Evolutionary conservation across 805 yeast species (phyloP).

Genomic region (Ogataea paraovalis): DNA sequence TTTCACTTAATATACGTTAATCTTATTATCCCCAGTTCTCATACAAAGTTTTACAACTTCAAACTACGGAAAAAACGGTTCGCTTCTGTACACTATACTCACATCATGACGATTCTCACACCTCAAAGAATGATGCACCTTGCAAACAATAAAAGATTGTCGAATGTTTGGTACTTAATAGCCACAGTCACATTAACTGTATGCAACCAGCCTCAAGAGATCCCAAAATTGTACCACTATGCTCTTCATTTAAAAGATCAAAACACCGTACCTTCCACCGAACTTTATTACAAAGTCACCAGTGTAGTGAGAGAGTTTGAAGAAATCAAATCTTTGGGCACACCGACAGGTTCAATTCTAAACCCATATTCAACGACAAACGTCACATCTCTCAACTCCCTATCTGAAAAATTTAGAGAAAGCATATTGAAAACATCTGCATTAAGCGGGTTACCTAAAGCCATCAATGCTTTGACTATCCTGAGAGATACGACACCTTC

Average conservation of each 20-base stretch:
- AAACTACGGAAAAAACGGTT: not conserved
- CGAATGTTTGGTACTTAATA: constrained; percentile 65
- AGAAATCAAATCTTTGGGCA: constrained; percentile 16
- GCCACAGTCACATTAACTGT: constrained; percentile 81
- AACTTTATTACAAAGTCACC: constrained; percentile 13
- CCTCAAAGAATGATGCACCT: constrained; percentile 52
- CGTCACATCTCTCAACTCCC: constrained; percentile 1
- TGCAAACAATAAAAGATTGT: constrained; percentile 51
- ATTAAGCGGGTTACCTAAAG: constrained; percentile 76
- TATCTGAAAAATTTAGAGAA: constrained; percentile 61
- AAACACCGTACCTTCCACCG: constrained; percentile 11
- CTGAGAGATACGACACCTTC: constrained; percentile 64
- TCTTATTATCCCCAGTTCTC: too few relatives aligned
- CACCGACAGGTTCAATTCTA: constrained; percentile 4
- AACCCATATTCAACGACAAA: constrained; percentile 14
- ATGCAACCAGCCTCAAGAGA: constrained; percentile 77
- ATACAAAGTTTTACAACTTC: not conserved
- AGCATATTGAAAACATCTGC: constrained; percentile 76
- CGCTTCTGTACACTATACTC: not conserved
- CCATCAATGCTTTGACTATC: constrained; percentile 71
- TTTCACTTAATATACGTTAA: too few relatives aligned
- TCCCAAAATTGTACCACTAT: constrained; percentile 70
- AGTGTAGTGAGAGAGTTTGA: constrained; percentile 25
- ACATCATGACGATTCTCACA: constrained; percentile 35
- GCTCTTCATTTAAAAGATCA: constrained; percentile 39